A percentile compares a stretch with the other conserved stretches of the same genome.
Evolutionary conservation across 331 rosid species (phyloP).

Genomic region (Acacia concinna): DNA sequence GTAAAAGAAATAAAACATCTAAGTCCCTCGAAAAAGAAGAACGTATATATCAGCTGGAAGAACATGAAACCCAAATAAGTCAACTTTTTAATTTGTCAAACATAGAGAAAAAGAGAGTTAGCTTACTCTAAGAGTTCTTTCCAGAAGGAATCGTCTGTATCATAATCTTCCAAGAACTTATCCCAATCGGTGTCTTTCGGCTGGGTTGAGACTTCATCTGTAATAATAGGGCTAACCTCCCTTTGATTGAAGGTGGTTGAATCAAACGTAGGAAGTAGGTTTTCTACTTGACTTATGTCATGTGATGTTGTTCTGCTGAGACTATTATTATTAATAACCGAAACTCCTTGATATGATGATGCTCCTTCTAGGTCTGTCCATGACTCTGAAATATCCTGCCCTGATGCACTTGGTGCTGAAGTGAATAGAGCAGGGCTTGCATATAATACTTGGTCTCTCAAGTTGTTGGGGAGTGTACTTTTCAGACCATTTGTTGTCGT

Average conservation of each 20-base stretch:
- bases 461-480: too few relatives aligned
- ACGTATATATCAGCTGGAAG: background rate
- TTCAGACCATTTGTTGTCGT: too few relatives aligned
- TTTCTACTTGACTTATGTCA: conserved; percentile 30
- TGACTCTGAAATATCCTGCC: conserved; percentile 33
- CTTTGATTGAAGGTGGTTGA: conserved; percentile 36
- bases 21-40: background rate
- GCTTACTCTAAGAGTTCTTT: conserved; percentile 72
- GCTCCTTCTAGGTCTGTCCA: conserved; percentile 34
- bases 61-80: background rate
- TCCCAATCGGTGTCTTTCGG: conserved; percentile 66
- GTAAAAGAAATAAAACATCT: background rate
- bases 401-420: conserved; percentile 20
- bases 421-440: conserved; percentile 30
- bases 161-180: conserved; percentile 63
- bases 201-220: conserved; percentile 17
- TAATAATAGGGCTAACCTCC: conserved; percentile 30
- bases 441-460: conserved; percentile 27
- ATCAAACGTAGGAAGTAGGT: conserved; percentile 47
- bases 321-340: conserved; percentile 18
- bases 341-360: conserved; percentile 27
- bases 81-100: background rate
- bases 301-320: conserved; percentile 20
- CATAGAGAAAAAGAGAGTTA: background rate
- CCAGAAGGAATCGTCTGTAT: conserved; percentile 68